A percentile compares a stretch with the other conserved stretches of the same genome.
Conservation (phyloP, 345 rosid genomes). For the Citrus medica region DNA sequence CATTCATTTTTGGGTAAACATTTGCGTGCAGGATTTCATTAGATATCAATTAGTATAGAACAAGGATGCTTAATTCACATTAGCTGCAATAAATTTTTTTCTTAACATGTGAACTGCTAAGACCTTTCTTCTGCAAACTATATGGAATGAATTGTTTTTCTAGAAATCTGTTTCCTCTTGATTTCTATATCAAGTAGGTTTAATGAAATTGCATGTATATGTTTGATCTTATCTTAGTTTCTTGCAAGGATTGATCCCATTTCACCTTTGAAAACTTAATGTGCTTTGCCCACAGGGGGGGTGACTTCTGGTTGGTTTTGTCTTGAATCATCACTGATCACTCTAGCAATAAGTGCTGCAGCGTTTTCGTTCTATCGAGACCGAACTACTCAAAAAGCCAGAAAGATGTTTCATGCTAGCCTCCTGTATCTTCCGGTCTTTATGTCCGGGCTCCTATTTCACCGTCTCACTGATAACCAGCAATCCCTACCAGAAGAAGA, state of each 20-base stretch:
- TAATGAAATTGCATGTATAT: neutral
- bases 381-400: constrained; percentile 63
- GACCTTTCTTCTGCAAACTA: neutral
- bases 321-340: constrained; percentile 5
- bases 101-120: neutral
- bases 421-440: constrained; percentile 62
- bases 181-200: neutral
- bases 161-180: neutral
- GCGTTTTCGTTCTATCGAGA: constrained; percentile 80
- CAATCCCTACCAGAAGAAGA: constrained; percentile 16
- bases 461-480: neutral
- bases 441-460: neutral
- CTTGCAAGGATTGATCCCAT: neutral
- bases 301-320: constrained; percentile 11
- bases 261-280: neutral
- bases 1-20: neutral
- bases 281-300: neutral
- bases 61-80: neutral
- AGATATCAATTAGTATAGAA: neutral
- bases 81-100: neutral
- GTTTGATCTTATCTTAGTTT: neutral
- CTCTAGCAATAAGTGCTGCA: constrained; percentile 61
- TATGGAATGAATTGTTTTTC: neutral
- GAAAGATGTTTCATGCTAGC: constrained; percentile 81
- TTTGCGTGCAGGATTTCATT: neutral